Evolutionary conservation across 352 stramenopile genomes (phyloP).

Genomic region (Pelagophyceae sp.): DNA sequence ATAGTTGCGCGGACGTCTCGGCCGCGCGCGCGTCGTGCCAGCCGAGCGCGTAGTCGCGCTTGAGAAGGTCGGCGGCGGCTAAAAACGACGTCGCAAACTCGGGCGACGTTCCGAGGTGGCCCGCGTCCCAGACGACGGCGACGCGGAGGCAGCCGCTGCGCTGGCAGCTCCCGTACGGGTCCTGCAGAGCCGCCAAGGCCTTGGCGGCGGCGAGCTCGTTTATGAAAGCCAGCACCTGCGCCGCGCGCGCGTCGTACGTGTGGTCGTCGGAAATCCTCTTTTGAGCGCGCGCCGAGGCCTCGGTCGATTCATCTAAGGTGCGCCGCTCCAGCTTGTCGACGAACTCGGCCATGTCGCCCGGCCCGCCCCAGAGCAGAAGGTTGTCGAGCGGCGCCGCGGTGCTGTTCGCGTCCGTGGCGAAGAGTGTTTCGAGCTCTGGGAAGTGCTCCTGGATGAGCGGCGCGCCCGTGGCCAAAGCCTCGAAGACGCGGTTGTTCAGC

Average conservation of each 20-base stretch:
- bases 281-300: slow-evolving; percentile 6
- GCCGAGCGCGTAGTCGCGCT: slow-evolving; percentile 21
- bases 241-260: slow-evolving; percentile 33
- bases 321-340: slow-evolving; percentile 22
- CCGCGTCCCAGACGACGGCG: slow-evolving; percentile 22
- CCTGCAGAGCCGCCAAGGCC: not conserved
- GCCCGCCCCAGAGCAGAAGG: slow-evolving; percentile 25
- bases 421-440: slow-evolving; percentile 34
- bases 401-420: not conserved
- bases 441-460: slow-evolving; percentile 36
- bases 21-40: slow-evolving; percentile 18
- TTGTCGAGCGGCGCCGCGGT: slow-evolving; percentile 8
- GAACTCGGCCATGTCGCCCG: slow-evolving; percentile 30
- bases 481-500: slow-evolving; percentile 43
- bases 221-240: slow-evolving; percentile 25
- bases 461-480: slow-evolving; percentile 32
- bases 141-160: slow-evolving; percentile 27
- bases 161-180: not conserved
- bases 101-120: not conserved
- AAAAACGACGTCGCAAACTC: slow-evolving; percentile 27
- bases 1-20: not conserved
- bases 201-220: not conserved
- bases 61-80: slow-evolving; percentile 25
- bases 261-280: slow-evolving; percentile 24
- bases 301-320: not conserved